Conservation (phyloP, 257 asterid species). For the Leonotis leonurus region DNA sequence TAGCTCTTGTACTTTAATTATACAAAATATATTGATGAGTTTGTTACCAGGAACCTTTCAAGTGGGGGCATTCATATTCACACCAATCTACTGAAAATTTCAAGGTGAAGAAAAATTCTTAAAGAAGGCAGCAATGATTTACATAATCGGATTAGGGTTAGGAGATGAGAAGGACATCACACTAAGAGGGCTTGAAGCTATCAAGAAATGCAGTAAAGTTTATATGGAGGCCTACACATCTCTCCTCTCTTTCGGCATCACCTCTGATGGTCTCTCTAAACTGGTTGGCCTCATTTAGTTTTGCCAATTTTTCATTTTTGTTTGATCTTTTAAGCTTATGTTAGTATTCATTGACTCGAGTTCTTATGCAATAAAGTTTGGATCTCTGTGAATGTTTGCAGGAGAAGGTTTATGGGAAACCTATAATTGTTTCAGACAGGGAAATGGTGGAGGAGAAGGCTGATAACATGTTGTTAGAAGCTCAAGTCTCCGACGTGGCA, state of each 20-base stretch:
- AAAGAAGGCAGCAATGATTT: slow-evolving; percentile 51
- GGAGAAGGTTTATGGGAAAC: slow-evolving; percentile 73
- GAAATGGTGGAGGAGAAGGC: slow-evolving; percentile 90
- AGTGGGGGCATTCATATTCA: no score
- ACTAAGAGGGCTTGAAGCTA: slow-evolving; percentile 79
- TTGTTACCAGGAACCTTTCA: no score
- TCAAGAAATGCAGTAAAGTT: slow-evolving; percentile 56
- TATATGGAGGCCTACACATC: slow-evolving; percentile 95
- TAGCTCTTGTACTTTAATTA: no score
- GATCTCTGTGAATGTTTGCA: slow-evolving; percentile 23
- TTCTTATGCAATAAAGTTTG: slow-evolving; percentile 13
- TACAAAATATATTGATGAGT: no score
- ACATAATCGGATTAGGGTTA: slow-evolving; percentile 71
- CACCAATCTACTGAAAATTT: no score
- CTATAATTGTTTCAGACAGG: slow-evolving; percentile 66
- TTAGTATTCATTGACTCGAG: neutral
- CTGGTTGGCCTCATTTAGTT: slow-evolving; percentile 28
- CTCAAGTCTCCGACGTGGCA: slow-evolving; percentile 65
- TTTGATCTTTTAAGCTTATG: neutral
- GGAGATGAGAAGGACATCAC: slow-evolving; percentile 89
- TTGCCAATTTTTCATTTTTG: neutral
- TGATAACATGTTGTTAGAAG: slow-evolving; percentile 66
- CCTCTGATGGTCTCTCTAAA: slow-evolving; percentile 61
- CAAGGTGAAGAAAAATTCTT: no score
- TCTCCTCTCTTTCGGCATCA: slow-evolving; percentile 81